Percentiles rank a stretch among this genome's conserved stretches.
These are phyloP conservation scores for Nadsonia commutata DNA, from an alignment of 1,139 yeast species.

Conservation along the genomic window DNA sequence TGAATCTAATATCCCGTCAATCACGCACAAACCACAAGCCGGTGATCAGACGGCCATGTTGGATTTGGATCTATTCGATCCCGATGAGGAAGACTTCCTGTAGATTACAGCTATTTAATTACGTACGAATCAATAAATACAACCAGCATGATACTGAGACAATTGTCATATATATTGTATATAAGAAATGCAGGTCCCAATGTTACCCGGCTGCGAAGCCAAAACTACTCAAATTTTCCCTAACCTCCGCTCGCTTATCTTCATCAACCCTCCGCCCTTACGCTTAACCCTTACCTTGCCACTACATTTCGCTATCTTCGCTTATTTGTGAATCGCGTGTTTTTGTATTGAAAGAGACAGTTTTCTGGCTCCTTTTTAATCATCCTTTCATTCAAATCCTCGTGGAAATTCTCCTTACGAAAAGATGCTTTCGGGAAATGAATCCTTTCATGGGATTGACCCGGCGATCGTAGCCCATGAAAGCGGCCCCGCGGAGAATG, in stretches of 20 bases:
- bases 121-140: too few species aligned
- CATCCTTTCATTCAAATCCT: too few species aligned
- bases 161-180: too few species aligned
- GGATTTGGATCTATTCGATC: neutral
- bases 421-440: neutral
- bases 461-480: neutral
- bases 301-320: neutral
- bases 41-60: neutral
- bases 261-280: neutral
- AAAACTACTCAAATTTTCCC: neutral
- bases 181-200: neutral
- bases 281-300: neutral
- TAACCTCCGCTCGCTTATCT: neutral
- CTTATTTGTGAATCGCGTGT: neutral
- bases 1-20: neutral
- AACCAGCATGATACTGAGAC: too few species aligned
- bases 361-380: too few species aligned
- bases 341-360: neutral
- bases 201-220: neutral
- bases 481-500: neutral
- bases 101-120: neutral
- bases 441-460: neutral
- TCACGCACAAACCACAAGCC: neutral
- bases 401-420: too few species aligned
- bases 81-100: neutral